phyloP scores from a whole-genome alignment of 192 early-diverging fungal genomes.

The Spizellomyces sp. region DNA sequence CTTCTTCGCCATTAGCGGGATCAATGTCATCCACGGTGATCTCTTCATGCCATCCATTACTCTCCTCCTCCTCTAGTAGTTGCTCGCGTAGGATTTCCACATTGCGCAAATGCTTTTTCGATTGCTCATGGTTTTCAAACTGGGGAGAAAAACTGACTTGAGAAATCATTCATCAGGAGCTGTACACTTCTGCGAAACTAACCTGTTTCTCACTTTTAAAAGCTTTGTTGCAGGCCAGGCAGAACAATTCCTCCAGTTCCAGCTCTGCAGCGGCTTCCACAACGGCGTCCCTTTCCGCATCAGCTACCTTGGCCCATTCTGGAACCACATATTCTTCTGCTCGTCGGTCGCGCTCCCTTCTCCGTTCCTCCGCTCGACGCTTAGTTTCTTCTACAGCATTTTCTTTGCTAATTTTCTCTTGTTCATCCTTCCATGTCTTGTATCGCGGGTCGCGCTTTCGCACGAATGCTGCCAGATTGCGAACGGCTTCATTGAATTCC shows the following conservation, averaged over 20 bases:
- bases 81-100: slow-evolving; percentile 74
- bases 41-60: slow-evolving; percentile 15
- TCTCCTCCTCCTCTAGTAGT: slow-evolving; percentile 54
- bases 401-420: slow-evolving; percentile 59
- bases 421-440: slow-evolving; percentile 63
- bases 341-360: slow-evolving; percentile 37
- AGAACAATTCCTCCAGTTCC: slow-evolving; percentile 65
- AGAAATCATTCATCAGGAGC: background rate
- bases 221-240: slow-evolving; percentile 84
- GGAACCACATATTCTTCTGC: slow-evolving; percentile 32
- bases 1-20: background rate
- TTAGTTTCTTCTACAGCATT: slow-evolving; percentile 62
- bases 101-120: slow-evolving; percentile 83
- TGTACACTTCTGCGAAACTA: background rate
- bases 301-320: slow-evolving; percentile 38
- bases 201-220: slow-evolving; percentile 77
- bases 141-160: slow-evolving; percentile 30
- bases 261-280: slow-evolving; percentile 39
- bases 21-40: slow-evolving; percentile 6
- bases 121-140: slow-evolving; percentile 82
- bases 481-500: slow-evolving; percentile 51
- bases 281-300: slow-evolving; percentile 43
- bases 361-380: slow-evolving; percentile 58
- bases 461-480: slow-evolving; percentile 72
- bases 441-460: slow-evolving; percentile 91